Percentiles rank a stretch among this genome's conserved stretches.
These are phyloP conservation scores for Diaporthe australafricana DNA, from an alignment of 2,329 filamentous ascomycete species.

Conservation along the genomic window DNA sequence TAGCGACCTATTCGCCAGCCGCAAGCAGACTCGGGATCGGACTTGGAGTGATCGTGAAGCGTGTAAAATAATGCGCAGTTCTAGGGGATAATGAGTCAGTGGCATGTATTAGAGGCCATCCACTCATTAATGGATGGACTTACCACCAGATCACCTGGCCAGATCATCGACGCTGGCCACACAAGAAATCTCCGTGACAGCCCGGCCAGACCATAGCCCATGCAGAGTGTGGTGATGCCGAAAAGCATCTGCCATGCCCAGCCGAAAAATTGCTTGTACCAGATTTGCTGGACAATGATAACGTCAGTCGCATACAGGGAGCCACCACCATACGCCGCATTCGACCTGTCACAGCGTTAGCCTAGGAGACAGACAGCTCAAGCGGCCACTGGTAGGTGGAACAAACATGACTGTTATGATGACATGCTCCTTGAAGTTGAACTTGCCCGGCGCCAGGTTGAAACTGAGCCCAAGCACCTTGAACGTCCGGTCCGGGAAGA, in stretches of 20 bases:
- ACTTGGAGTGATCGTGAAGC: conserved; percentile 57
- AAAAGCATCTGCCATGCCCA: conserved; percentile 62
- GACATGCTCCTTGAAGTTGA: conserved; percentile 73
- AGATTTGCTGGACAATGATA: conserved; percentile 64
- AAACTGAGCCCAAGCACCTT: conserved; percentile 64
- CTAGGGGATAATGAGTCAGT: neutral
- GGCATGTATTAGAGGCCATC: no score
- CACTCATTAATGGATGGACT: neutral
- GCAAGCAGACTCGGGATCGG: conserved; percentile 61
- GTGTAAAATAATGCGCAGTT: conserved; percentile 64
- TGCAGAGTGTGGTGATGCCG: conserved; percentile 70
- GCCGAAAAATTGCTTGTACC: conserved; percentile 65
- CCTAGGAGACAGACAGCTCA: neutral
- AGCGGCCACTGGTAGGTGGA: neutral
- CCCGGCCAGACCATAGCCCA: conserved; percentile 73
- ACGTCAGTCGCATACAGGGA: conserved; percentile 67
- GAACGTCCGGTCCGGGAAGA: conserved; percentile 65
- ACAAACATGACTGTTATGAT: conserved; percentile 71
- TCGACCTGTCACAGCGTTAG: conserved; percentile 38
- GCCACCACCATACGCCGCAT: conserved; percentile 69
- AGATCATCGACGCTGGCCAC: conserved; percentile 72
- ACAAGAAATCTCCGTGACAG: conserved; percentile 69
- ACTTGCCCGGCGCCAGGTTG: conserved; percentile 67
- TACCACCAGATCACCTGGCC: conserved; percentile 65
- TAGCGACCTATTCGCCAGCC: conserved; percentile 76